Evolutionary conservation across 306 rosid genomes (phyloP).

Genomic region (Morella rubra): DNA sequence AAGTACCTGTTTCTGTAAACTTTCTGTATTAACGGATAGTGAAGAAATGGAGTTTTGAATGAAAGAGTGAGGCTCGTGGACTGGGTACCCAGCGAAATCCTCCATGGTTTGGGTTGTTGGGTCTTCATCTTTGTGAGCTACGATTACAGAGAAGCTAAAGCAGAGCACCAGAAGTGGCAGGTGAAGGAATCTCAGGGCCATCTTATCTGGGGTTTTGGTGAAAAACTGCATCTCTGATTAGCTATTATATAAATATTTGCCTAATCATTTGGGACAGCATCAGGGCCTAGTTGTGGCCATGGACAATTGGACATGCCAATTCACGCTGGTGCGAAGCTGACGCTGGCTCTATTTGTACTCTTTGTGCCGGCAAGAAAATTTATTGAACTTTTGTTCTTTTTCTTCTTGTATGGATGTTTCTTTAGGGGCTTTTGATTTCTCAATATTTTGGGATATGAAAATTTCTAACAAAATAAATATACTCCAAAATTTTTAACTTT

Average conservation of each 20-base stretch:
- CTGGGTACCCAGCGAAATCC: conserved; percentile 76
- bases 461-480: too few species aligned
- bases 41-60: conserved; percentile 37
- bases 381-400: too few species aligned
- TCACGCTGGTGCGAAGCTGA: not conserved
- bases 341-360: not conserved
- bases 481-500: too few species aligned
- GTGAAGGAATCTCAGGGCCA: conserved; percentile 30
- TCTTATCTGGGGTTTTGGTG: conserved; percentile 15
- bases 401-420: too few species aligned
- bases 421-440: too few species aligned
- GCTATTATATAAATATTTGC: not conserved
- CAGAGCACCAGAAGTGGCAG: conserved; percentile 29
- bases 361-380: not conserved
- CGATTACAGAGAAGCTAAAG: conserved; percentile 35
- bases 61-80: conserved; percentile 52
- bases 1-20: conserved; percentile 72
- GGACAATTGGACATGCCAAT: too few species aligned
- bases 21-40: conserved; percentile 59
- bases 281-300: not conserved
- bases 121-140: conserved; percentile 52
- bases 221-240: not conserved
- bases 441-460: too few species aligned
- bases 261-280: conserved; percentile 11
- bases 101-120: conserved; percentile 78